Base-by-base conservation (phyloP, 148 eudicot species). In the Rheum nobile region DNA sequence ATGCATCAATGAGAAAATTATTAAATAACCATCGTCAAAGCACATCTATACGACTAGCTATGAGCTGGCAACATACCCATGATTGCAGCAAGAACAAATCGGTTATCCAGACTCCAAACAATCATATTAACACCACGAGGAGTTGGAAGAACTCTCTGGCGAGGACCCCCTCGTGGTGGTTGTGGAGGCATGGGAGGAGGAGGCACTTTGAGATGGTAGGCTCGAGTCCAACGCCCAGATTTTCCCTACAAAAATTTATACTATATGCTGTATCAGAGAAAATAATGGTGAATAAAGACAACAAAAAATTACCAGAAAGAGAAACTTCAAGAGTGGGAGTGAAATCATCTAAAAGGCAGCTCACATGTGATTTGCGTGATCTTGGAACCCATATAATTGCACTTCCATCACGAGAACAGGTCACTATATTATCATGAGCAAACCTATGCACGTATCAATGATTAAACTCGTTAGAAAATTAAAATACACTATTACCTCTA, bases 61-160 rank as follows among this genome's bases (percentile, higher is more conserved):
- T 71, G 19, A 71, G 21, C 28, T 38, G 8, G 73, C 5, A 71
- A 77, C 91, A 75, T 81, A 95, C 97, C 97, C 99, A 90, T 93
- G 73, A 93, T 89, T 78, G 98, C 96, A 75, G 98, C 98, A 78
- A 93, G 97, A 79, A 93, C 98, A 84, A 91, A 93, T 48, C 97
- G 92, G 77, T 93, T 93, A 79, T 93, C 98, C 76, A 93, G 83
- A 80, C 98, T 93, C 98, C 98, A 93, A 7, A 88, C 87, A 68
- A 93, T 89, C 98, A 93, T 93, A 79, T 91, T 93, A 76, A 93
- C 98, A 77, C 98, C 98, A 75, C 98, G 96, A 54, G 97, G 98
- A 65, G 94, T 89, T 59, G 92, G 95, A 82, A 80, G 85, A 74
- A 88, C 86, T 81, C 98, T 86, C 76, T 91, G 98, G 41, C 98